These are phyloP conservation scores for Prunus mongolica DNA, from an alignment of 306 rosid genomes.

Conservation along the genomic window DNA sequence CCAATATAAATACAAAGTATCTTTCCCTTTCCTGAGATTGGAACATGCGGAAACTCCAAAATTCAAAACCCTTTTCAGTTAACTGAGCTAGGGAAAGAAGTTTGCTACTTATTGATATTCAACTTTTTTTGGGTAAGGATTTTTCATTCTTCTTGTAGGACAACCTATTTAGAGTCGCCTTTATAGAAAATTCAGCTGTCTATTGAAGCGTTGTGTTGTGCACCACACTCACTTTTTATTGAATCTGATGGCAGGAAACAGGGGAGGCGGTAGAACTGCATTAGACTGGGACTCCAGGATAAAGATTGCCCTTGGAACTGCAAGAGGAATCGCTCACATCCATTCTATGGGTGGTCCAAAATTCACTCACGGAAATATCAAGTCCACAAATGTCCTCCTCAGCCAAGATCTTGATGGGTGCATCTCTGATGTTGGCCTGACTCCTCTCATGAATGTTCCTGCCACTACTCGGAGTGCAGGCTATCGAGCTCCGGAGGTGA, in stretches of 20 bases:
- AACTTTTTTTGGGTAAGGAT: neutral
- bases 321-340: constrained; percentile 79
- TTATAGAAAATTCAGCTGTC: neutral
- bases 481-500: constrained; percentile 90
- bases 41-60: neutral
- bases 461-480: constrained; percentile 78
- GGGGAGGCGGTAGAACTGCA: constrained; percentile 61
- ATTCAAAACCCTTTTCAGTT: neutral
- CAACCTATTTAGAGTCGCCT: neutral
- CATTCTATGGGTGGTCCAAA: constrained; percentile 82
- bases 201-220: neutral
- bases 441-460: constrained; percentile 79
- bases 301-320: constrained; percentile 72
- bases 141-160: neutral
- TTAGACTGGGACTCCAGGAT: constrained; percentile 80
- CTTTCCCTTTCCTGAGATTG: too few relatives aligned
- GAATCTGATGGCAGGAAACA: constrained; percentile 52
- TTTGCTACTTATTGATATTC: neutral
- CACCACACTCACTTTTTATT: constrained; percentile 2
- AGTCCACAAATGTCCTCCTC: constrained; percentile 86
- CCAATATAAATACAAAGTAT: neutral
- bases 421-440: constrained; percentile 84
- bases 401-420: constrained; percentile 66
- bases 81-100: neutral
- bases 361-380: constrained; percentile 82